Evolutionary conservation across 192 early-diverging fungal species (phyloP).

Genomic region (Coemansia sp.): DNA sequence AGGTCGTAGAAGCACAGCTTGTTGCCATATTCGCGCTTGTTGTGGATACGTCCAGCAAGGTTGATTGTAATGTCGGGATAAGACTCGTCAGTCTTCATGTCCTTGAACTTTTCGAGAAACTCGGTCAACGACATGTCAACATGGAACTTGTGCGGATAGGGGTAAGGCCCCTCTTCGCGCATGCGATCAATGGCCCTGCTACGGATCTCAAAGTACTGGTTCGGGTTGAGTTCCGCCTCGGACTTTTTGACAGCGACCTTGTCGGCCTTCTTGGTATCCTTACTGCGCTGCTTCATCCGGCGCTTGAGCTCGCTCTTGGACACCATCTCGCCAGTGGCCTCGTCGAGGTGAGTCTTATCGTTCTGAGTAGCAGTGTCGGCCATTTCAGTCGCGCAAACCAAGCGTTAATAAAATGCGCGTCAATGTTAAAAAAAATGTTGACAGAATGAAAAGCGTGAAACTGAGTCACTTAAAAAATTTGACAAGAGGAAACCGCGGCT

Average conservation of each 20-base stretch:
- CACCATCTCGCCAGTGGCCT: constrained; percentile 88
- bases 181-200: constrained; percentile 79
- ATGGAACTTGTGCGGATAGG: constrained; percentile 99
- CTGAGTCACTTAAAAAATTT: constrained; percentile 1
- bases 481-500: not conserved
- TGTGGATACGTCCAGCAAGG: constrained; percentile 93
- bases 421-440: not conserved
- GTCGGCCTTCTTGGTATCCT: constrained; percentile 78
- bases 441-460: not conserved
- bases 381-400: constrained; percentile 4
- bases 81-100: constrained; percentile 66
- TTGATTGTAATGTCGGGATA: constrained; percentile 63
- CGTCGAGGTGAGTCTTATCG: constrained; percentile 68
- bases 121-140: constrained; percentile 78
- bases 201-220: constrained; percentile 98
- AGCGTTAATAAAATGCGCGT: not conserved
- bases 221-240: constrained; percentile 82
- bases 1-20: constrained; percentile 97
- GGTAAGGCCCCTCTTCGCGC: constrained; percentile 79
- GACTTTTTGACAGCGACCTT: constrained; percentile 66
- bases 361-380: constrained; percentile 27
- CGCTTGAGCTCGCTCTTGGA: constrained; percentile 96
- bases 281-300: constrained; percentile 82
- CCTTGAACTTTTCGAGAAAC: constrained; percentile 81
- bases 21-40: constrained; percentile 84